Conservation (phyloP, 163 green algal species). For the Prototheca stagnorum region DNA sequence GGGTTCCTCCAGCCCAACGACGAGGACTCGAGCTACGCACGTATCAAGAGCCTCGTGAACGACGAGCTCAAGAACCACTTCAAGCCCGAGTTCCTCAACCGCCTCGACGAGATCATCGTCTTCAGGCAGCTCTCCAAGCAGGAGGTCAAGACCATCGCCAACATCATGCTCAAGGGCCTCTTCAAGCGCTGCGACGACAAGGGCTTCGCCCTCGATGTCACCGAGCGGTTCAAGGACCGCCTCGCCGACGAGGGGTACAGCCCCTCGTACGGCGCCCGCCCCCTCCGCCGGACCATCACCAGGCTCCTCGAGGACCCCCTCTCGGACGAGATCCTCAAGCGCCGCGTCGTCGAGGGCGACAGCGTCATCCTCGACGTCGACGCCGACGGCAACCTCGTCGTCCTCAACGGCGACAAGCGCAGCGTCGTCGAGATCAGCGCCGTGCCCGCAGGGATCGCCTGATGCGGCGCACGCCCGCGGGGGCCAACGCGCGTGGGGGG, state of each 20-base stretch:
- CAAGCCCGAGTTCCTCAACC: slow-evolving; percentile 97
- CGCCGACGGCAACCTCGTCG: slow-evolving; percentile 53
- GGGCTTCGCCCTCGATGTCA: slow-evolving; percentile 91
- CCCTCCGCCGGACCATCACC: slow-evolving; percentile 95
- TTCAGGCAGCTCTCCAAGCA: slow-evolving; percentile 97
- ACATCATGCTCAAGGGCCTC: slow-evolving; percentile 94
- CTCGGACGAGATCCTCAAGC: slow-evolving; percentile 86
- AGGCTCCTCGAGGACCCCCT: slow-evolving; percentile 93
- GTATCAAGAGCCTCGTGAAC: slow-evolving; percentile 91
- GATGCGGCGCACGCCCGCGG: slow-evolving; percentile 1
- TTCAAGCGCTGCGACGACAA: slow-evolving; percentile 88
- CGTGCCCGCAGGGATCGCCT: slow-evolving; percentile 57
- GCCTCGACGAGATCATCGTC: slow-evolving; percentile 95
- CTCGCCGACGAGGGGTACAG: slow-evolving; percentile 98
- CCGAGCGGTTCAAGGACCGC: slow-evolving; percentile 85
- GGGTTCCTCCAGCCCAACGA: slow-evolving; percentile 66
- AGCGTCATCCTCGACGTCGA: slow-evolving; percentile 86
- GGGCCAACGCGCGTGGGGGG: too few relatives aligned
- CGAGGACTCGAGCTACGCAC: slow-evolving; percentile 88
- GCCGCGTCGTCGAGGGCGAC: slow-evolving; percentile 93
- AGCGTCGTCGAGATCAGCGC: slow-evolving; percentile 43
- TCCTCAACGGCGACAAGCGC: slow-evolving; percentile 93
- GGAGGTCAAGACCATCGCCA: slow-evolving; percentile 96
- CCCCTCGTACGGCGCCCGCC: slow-evolving; percentile 85
- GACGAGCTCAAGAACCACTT: slow-evolving; percentile 86